Conservation (phyloP, 2,329 filamentous ascomycete species). For the Neonectria ditissima region DNA sequence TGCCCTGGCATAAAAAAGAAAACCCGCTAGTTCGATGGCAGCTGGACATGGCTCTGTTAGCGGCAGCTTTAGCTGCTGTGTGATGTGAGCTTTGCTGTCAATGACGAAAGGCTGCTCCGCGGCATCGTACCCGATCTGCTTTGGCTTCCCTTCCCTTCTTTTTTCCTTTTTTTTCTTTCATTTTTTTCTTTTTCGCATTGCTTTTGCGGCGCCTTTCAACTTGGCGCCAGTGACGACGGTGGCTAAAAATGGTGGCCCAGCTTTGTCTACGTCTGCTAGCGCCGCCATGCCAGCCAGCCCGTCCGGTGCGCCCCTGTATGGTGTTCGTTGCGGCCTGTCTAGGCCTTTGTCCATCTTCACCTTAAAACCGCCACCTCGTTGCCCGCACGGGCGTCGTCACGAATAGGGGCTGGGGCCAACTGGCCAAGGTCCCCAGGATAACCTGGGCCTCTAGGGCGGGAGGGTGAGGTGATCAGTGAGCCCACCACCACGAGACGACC, state of each 20-base stretch:
- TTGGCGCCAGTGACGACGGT: conserved; percentile 24
- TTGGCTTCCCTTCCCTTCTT: conserved; percentile 23
- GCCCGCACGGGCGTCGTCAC: conserved; percentile 33
- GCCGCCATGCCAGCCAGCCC: conserved; percentile 9
- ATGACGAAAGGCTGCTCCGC: conserved; percentile 22
- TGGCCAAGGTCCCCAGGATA: conserved; percentile 19
- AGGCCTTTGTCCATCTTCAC: conserved; percentile 34
- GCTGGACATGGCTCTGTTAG: conserved; percentile 12
- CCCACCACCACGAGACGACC: conserved; percentile 39
- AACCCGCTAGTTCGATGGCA: conserved; percentile 13
- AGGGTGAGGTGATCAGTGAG: conserved; percentile 44
- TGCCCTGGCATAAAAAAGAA: neutral
- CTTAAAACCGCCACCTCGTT: conserved; percentile 30
- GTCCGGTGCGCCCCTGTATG: conserved; percentile 31
- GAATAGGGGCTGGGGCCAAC: conserved; percentile 39
- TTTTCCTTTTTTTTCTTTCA: conserved; percentile 35
- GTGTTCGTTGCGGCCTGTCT: conserved; percentile 32
- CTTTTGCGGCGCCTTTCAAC: conserved; percentile 28
- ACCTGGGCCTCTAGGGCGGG: conserved; percentile 23
- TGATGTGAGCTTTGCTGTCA: conserved; percentile 4
- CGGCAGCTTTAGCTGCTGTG: neutral
- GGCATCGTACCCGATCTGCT: conserved; percentile 36
- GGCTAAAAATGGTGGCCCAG: conserved; percentile 29
- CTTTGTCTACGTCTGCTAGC: conserved; percentile 22
- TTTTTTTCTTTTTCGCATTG: conserved; percentile 22